Conservation (phyloP, 208 protist species). For the Trypanosoma melophagium region DNA sequence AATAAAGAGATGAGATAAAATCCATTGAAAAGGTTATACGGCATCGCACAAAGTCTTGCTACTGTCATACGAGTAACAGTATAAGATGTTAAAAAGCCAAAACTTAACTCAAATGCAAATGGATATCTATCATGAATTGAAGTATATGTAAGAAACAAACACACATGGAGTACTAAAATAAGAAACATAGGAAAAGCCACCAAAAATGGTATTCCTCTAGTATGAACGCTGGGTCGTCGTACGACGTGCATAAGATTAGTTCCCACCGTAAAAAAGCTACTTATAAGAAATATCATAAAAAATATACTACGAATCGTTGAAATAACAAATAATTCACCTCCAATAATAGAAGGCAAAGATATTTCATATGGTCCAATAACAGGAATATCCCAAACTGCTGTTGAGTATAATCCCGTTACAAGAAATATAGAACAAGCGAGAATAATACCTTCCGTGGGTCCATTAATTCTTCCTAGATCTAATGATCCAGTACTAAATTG, state of each 20-base stretch:
- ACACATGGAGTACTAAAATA: conserved; percentile 46
- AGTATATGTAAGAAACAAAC: conserved; percentile 44
- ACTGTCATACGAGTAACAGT: conserved; percentile 80
- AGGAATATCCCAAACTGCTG: conserved; percentile 46
- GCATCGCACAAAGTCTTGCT: conserved; percentile 72
- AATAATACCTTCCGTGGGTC: conserved; percentile 87
- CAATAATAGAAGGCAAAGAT: conserved; percentile 17
- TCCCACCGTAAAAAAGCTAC: conserved; percentile 45
- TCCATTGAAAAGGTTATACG: conserved; percentile 48
- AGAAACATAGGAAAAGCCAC: conserved; percentile 46
- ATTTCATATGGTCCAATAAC: conserved; percentile 45
- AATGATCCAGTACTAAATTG: conserved; percentile 91
- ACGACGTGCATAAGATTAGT: conserved; percentile 60
- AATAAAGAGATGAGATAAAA: conserved; percentile 49
- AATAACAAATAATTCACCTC: conserved; percentile 28
- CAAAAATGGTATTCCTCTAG: conserved; percentile 33
- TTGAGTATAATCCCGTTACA: conserved; percentile 41
- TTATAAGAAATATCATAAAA: conserved; percentile 38
- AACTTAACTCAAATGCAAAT: conserved; percentile 78
- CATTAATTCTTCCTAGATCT: conserved; percentile 88
- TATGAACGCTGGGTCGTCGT: conserved; percentile 20
- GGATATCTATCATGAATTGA: conserved; percentile 51
- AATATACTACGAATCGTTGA: conserved; percentile 48
- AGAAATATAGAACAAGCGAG: conserved; percentile 61
- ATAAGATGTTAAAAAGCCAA: conserved; percentile 65